Percentiles rank a stretch among this genome's conserved stretches.
These are phyloP conservation scores for Phytophthora tentaculata DNA, from an alignment of 352 stramenopile species.

Conservation along the genomic window DNA sequence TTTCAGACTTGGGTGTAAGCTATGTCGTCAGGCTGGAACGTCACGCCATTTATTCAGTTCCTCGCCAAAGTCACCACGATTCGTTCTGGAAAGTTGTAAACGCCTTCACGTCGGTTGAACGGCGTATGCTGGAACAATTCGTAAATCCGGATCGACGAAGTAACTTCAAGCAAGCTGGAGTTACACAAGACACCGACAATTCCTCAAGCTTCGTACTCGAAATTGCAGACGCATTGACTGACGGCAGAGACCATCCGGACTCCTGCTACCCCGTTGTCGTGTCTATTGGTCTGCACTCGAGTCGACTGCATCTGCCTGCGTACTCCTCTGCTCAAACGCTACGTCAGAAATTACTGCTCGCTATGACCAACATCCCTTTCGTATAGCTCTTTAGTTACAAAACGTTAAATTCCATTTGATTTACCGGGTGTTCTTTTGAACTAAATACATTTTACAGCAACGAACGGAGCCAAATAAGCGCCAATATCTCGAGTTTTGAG, in stretches of 20 bases:
- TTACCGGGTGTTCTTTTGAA: conserved; percentile 37
- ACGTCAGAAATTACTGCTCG: conserved; percentile 64
- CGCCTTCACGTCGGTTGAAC: conserved; percentile 57
- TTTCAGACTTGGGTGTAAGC: conserved; percentile 44
- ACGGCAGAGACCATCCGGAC: conserved; percentile 57
- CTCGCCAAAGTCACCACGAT: conserved; percentile 37
- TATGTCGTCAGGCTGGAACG: conserved; percentile 36
- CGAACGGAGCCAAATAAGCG: too few species aligned
- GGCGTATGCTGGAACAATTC: conserved; percentile 50
- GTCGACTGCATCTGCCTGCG: conserved; percentile 59
- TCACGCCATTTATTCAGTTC: conserved; percentile 37
- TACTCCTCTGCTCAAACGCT: conserved; percentile 60
- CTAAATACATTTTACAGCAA: conserved; percentile 59
- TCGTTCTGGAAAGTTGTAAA: conserved; percentile 56
- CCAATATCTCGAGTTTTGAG: neutral
- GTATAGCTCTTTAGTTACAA: conserved; percentile 25
- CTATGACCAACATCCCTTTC: conserved; percentile 51
- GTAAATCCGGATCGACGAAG: conserved; percentile 36
- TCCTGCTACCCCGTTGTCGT: conserved; percentile 68
- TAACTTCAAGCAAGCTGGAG: conserved; percentile 15
- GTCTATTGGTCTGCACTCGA: conserved; percentile 26
- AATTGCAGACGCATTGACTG: conserved; percentile 45
- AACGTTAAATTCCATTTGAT: conserved; percentile 16
- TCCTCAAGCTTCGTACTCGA: conserved; percentile 45
- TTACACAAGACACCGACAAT: neutral